Evolutionary conservation across 164 flowering plant genomes (phyloP).

Genomic region (Nymphaea thermarum): DNA sequence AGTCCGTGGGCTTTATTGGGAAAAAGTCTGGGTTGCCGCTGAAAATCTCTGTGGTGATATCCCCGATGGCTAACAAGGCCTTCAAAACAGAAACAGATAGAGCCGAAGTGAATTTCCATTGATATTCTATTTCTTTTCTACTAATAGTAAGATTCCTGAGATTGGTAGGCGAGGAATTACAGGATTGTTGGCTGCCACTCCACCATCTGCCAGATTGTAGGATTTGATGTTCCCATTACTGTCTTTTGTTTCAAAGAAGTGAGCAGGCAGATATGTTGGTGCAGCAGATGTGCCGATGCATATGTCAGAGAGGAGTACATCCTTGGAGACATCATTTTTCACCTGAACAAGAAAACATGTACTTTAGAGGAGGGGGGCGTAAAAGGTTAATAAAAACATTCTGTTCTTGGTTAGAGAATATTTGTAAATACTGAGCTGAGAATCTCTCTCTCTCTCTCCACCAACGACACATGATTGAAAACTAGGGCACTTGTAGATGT

Average conservation of each 20-base stretch:
- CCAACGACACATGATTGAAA: too few relatives aligned
- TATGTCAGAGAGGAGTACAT: slow-evolving; percentile 27
- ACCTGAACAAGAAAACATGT: slow-evolving; percentile 9
- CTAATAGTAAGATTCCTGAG: background rate
- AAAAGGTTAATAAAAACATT: too few relatives aligned
- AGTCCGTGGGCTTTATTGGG: slow-evolving; percentile 18
- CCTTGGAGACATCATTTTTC: slow-evolving; percentile 5
- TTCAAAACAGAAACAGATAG: background rate
- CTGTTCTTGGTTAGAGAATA: too few relatives aligned
- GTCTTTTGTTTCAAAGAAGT: slow-evolving; percentile 13
- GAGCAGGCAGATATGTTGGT: slow-evolving; percentile 12
- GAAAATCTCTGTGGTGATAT: slow-evolving; percentile 20
- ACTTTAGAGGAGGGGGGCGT: background rate
- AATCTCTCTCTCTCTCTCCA: too few relatives aligned
- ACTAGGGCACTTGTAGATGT: too few relatives aligned
- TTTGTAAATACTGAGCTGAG: too few relatives aligned
- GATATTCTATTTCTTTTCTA: too few relatives aligned
- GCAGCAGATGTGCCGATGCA: slow-evolving; percentile 29
- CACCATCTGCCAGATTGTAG: slow-evolving; percentile 34
- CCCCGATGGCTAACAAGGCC: slow-evolving; percentile 35
- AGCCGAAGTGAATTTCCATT: background rate
- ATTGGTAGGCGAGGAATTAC: slow-evolving; percentile 9
- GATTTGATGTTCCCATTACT: slow-evolving; percentile 7
- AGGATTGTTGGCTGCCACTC: slow-evolving; percentile 37
- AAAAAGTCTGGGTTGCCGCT: slow-evolving; percentile 9